Evolutionary conservation across 257 asterid species (phyloP).

Genomic region (Anisodus tanguticus): DNA sequence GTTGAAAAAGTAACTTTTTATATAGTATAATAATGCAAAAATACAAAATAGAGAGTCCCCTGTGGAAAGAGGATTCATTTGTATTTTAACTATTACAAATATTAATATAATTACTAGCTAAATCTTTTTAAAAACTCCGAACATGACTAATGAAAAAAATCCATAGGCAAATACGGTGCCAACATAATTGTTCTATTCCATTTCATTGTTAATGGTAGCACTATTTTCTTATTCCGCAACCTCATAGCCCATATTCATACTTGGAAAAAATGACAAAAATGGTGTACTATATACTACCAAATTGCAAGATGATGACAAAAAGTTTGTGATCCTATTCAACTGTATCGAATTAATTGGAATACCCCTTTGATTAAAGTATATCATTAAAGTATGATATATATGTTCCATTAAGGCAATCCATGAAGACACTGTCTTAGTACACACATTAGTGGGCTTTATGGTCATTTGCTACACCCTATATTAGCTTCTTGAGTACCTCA

Average conservation of each 20-base stretch:
- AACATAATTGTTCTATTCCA: too few species aligned
- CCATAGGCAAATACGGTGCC: too few species aligned
- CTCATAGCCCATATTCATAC: neutral
- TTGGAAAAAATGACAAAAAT: neutral
- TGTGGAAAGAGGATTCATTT: too few species aligned
- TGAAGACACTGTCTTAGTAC: neutral
- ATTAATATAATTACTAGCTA: too few species aligned
- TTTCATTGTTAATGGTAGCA: neutral
- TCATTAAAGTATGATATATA: neutral
- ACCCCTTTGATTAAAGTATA: conserved; percentile 24
- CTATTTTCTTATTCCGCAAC: neutral
- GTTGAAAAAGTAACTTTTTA: too few species aligned
- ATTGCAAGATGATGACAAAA: conserved; percentile 20
- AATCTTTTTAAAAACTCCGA: too few species aligned
- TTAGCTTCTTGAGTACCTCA: conserved; percentile 32
- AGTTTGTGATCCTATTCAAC: conserved; percentile 24
- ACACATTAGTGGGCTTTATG: conserved; percentile 13
- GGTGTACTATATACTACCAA: neutral
- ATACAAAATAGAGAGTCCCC: too few species aligned
- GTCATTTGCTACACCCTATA: neutral
- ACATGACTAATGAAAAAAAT: too few species aligned
- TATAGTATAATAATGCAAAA: too few species aligned
- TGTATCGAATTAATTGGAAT: neutral
- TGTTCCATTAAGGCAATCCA: conserved; percentile 24
- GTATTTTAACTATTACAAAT: too few species aligned